Percentiles rank a stretch among this genome's conserved stretches.
These are phyloP conservation scores for Russula earlei DNA, from an alignment of 768 basidiomycete species.

Conservation along the genomic window DNA sequence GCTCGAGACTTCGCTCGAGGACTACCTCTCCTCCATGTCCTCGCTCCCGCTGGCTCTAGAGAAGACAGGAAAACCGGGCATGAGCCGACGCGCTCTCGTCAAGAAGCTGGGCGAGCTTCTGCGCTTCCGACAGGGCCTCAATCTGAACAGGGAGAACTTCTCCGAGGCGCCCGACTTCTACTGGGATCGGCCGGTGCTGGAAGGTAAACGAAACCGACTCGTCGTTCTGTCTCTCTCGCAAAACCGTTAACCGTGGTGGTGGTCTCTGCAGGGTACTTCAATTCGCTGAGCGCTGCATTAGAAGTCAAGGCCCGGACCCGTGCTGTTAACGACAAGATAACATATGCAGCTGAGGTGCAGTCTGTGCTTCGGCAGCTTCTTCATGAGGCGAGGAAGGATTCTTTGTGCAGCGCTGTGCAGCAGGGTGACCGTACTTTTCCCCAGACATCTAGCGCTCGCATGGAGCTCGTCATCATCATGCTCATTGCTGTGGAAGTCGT, in stretches of 20 bases:
- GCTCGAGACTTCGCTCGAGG: conserved; percentile 76
- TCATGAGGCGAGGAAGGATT: conserved; percentile 7
- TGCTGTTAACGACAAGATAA: conserved; percentile 86
- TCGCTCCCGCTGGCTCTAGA: conserved; percentile 67
- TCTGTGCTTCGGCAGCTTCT: conserved; percentile 65
- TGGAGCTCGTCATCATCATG: conserved; percentile 92
- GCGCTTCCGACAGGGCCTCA: conserved; percentile 86
- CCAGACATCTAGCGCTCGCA: conserved; percentile 79
- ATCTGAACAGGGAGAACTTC: conserved; percentile 83
- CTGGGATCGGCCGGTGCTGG: conserved; percentile 88
- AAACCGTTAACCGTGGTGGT: neutral
- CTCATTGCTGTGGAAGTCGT: conserved; percentile 94
- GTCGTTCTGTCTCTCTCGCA: neutral
- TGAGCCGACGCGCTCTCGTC: conserved; percentile 74
- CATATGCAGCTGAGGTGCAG: conserved; percentile 84
- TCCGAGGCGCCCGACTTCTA: conserved; percentile 87
- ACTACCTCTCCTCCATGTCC: conserved; percentile 77
- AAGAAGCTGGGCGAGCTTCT: conserved; percentile 88
- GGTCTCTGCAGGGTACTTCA: conserved; percentile 57
- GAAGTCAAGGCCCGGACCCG: conserved; percentile 78
- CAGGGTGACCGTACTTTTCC: neutral
- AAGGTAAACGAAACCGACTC: conserved; percentile 39
- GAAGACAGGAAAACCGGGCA: conserved; percentile 73
- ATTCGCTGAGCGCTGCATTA: conserved; percentile 72
- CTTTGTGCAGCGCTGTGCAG: neutral